Base-by-base conservation (phyloP, 495 filamentous ascomycete species). In the Xylaria castorea region DNA sequence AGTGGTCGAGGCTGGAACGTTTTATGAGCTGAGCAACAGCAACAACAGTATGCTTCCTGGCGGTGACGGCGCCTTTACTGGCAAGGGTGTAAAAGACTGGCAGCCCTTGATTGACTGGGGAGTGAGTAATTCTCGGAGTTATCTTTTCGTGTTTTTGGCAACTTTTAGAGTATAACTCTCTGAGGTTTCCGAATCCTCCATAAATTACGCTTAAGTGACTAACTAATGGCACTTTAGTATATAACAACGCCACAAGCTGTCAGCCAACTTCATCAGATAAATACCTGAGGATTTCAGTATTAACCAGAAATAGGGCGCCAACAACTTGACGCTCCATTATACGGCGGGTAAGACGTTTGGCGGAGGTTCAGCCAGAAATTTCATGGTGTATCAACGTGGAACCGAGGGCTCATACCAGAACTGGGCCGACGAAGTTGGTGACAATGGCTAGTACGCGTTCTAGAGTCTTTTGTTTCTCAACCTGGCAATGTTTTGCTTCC, bases 1-100 rank as follows among this genome's bases (percentile, higher is more conserved):
- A 38, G 75, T 90, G 5, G 78, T 91, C 8, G 89, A 91, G 79
- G 88, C 89, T 12, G 89, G 89, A 27, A 83, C 82, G 0, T 80
- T 85, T 63, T 91, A 91, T 68, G 85, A 91, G 73, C 38, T 82
- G 5, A 81, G 84, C 75, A 79, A 83, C 75, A 75, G 86, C 65
- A 80, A 89, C 66, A 77, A 63, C 14, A 81, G 73, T 67, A 70
- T 76, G 30, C 78, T 91, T 6, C 89, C 86, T 4, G 76, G 58
- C 2, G 50, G 55, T 3, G 58, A 66, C 50, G 72, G 60, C 2
- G 57, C 53, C 30, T 70, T 66, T 20, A 64, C 61, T 2, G 66
- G 66, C 0, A 71, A 79, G 57, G 73, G 61, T 11, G 67, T 58
- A 9, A 55, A 44, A 3, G 72, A 74, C 20, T 74, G 74, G 25